Evolutionary conservation across 306 rosid species (phyloP), one percentile per base, ranked within the genome.

Genomic region (Crataegus laevigata): DNA sequence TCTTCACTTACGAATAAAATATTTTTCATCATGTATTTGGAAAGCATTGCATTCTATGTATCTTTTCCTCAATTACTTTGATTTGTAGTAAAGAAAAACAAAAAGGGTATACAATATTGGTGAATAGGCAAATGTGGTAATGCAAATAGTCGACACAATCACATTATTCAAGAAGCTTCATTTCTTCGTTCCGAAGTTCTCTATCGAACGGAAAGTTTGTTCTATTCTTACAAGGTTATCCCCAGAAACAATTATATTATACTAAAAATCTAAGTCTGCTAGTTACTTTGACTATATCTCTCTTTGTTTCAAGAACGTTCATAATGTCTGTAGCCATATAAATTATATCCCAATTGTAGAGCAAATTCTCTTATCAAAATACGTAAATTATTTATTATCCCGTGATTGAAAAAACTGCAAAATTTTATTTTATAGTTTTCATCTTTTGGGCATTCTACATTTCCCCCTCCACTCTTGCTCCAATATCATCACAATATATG

Each of bases 321-420:
- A 15, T 4, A 0, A 0, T 14, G 2, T 5, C 0, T 1, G 8
- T 14, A 45, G 0, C 2, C 17, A 1, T 19, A 47, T 0, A 6
- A 15, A 8, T 47, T 14, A 15, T 13, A 5, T 15, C 1, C 6
- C 1, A 1, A 47, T 47, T 47, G 2, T 15, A 1, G 0, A 14
- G 15, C 21, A 47, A 0, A 47, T 15, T 15, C 54, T 47, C 54
- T 2, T 2, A 5, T 18, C 54, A 15, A 47, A 47, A 15, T 3
- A 15, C 0, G 54, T 47, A 57, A 24, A 15, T 77, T 11, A 18
- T 72, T 78, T 61, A 9, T 58, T 58, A 24, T 58, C 6, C 11
- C 4, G 63, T 24, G 10, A 11, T 58, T 24, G 60, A 17, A 55
- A 54, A 21, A 12, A 54, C 25, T 8, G 13, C 4, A 14, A 47